Evolutionary conservation across 768 basidiomycete species (phyloP).

Genomic region (Agaricus sinodeliciosus): DNA sequence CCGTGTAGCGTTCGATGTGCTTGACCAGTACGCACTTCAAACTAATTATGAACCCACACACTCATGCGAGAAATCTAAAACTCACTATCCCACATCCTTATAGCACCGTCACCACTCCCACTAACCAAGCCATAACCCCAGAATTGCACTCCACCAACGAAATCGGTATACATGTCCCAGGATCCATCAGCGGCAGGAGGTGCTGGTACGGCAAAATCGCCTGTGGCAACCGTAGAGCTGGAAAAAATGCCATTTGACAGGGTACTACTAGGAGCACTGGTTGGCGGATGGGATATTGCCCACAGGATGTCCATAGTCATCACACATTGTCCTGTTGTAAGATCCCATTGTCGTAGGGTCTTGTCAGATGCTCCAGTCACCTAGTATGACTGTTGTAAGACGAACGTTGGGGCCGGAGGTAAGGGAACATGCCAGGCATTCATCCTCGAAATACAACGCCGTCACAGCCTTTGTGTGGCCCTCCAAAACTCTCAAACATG

Average conservation of each 20-base stretch:
- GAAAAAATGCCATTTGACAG: constrained; percentile 43
- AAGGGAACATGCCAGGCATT: constrained; percentile 64
- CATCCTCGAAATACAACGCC: constrained; percentile 91
- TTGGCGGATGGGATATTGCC: constrained; percentile 90
- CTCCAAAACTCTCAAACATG: constrained; percentile 72
- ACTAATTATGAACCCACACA: not conserved
- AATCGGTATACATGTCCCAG: constrained; percentile 95
- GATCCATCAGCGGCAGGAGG: constrained; percentile 87
- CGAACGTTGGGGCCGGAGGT: constrained; percentile 1
- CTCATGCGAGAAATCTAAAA: constrained; percentile 14
- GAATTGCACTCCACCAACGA: constrained; percentile 95
- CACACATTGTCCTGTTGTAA: constrained; percentile 94
- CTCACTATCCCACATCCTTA: constrained; percentile 99
- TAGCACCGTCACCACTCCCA: constrained; percentile 94
- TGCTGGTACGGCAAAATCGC: constrained; percentile 73
- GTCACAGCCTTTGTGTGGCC: constrained; percentile 94
- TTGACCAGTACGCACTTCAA: constrained; percentile 92
- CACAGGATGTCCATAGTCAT: constrained; percentile 99
- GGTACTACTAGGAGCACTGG: constrained; percentile 30
- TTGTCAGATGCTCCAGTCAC: constrained; percentile 98
- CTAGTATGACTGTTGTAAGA: constrained; percentile 33
- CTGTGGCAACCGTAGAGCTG: constrained; percentile 47
- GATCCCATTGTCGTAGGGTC: constrained; percentile 97
- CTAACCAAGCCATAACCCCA: constrained; percentile 98
- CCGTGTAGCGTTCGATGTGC: constrained; percentile 89